Evolutionary conservation across 345 rosid species (phyloP).

Genomic region (Moringa oleifera): DNA sequence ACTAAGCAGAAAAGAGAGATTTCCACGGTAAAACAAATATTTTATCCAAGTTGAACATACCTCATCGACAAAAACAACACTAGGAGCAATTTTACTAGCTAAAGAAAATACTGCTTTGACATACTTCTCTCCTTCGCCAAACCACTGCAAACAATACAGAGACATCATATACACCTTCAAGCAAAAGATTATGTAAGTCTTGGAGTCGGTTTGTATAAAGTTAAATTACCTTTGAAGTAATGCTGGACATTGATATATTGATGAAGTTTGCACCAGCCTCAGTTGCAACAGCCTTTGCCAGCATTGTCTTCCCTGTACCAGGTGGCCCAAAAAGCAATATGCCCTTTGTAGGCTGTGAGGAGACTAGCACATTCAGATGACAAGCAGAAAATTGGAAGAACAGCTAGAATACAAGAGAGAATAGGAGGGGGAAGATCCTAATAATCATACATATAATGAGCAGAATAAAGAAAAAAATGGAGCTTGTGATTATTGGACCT

Average conservation of each 20-base stretch:
- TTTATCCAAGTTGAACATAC: constrained; percentile 32
- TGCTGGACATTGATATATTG: constrained; percentile 99
- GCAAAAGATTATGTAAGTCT: not conserved
- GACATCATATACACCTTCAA: constrained; percentile 7
- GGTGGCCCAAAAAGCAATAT: constrained; percentile 98
- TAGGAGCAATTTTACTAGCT: constrained; percentile 97
- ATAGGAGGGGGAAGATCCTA: not conserved
- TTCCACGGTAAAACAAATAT: too few species aligned
- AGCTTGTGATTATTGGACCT: constrained; percentile 37
- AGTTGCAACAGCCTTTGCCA: constrained; percentile 99
- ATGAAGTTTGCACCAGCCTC: constrained; percentile 99
- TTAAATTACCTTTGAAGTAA: constrained; percentile 81
- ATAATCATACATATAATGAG: not conserved
- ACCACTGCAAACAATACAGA: constrained; percentile 69
- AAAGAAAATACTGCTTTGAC: constrained; percentile 98
- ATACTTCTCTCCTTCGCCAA: constrained; percentile 99
- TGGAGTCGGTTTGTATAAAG: too few species aligned
- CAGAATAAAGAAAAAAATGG: not conserved
- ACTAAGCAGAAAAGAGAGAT: too few species aligned
- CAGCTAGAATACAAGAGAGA: constrained; percentile 7
- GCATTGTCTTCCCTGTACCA: constrained; percentile 99
- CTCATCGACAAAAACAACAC: constrained; percentile 97
- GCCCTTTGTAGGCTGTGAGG: constrained; percentile 90
- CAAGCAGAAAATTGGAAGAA: constrained; percentile 1
- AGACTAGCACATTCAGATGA: constrained; percentile 3